Percentiles rank a stretch among this genome's conserved stretches.
Evolutionary conservation across 768 basidiomycete species (phyloP).

Genomic region (Phanerochaete carnosa): DNA sequence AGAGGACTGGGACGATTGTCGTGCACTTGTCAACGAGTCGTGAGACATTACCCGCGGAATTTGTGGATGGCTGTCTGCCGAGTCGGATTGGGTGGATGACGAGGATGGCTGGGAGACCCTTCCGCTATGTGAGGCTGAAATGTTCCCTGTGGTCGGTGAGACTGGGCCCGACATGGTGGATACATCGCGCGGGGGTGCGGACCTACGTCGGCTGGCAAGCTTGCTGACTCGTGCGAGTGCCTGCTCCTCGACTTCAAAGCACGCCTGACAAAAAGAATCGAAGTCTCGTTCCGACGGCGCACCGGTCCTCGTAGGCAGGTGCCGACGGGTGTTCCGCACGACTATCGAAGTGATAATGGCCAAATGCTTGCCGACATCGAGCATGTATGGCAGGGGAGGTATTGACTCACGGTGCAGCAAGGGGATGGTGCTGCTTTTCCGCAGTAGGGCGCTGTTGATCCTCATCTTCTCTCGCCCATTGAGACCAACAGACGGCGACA

Average conservation of each 20-base stretch:
- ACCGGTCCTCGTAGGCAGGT: constrained; percentile 7
- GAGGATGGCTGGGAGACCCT: not conserved
- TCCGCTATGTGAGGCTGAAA: not conserved
- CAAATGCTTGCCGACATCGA: constrained; percentile 78
- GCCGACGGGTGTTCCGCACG: constrained; percentile 55
- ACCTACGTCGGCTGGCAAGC: constrained; percentile 31
- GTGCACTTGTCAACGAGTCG: not conserved
- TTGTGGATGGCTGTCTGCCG: not conserved
- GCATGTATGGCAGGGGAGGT: constrained; percentile 65
- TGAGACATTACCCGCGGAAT: not conserved
- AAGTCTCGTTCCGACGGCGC: constrained; percentile 35
- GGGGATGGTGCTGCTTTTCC: constrained; percentile 9
- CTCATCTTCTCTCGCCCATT: constrained; percentile 45
- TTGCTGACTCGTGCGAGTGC: constrained; percentile 66
- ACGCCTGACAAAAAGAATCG: constrained; percentile 55
- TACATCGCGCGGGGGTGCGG: not conserved
- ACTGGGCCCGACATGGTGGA: not conserved
- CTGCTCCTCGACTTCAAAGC: constrained; percentile 69
- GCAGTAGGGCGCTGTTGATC: constrained; percentile 5
- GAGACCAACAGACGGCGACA: constrained; percentile 24
- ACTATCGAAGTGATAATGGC: constrained; percentile 74
- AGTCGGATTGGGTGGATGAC: not conserved
- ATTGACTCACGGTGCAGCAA: constrained; percentile 67
- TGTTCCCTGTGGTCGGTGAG: not conserved
- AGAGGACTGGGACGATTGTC: not conserved